phyloP scores from a whole-genome alignment of 306 rosid genomes.

The Ceratonia siliqua region DNA sequence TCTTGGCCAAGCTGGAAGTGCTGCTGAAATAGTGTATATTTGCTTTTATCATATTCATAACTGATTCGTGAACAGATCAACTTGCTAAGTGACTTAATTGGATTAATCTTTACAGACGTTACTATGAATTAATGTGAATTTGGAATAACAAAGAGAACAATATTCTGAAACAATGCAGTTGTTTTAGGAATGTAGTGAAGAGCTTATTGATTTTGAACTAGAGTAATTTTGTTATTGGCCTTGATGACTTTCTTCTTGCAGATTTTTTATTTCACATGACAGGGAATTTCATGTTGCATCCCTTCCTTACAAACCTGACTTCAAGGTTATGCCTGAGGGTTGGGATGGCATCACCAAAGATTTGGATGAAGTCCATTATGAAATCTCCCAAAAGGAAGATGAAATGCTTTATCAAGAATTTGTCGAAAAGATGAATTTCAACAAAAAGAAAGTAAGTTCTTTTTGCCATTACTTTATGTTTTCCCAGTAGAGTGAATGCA shows the following conservation, averaged over 20 bases:
- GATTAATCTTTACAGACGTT: not conserved
- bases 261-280: slow-evolving; percentile 85
- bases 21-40: not conserved
- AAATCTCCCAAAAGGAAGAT: slow-evolving; percentile 85
- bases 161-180: not conserved
- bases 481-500: slow-evolving; percentile 3
- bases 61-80: not conserved
- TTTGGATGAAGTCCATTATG: slow-evolving; percentile 90
- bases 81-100: not conserved
- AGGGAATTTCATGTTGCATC: slow-evolving; percentile 96
- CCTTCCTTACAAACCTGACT: slow-evolving; percentile 90
- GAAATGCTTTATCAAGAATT: slow-evolving; percentile 88
- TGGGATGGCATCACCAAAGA: slow-evolving; percentile 96
- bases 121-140: not conserved
- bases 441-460: slow-evolving; percentile 84
- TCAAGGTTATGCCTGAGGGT: slow-evolving; percentile 98
- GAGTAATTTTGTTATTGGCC: not conserved
- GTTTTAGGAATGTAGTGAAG: not conserved
- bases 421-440: slow-evolving; percentile 79
- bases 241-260: slow-evolving; percentile 36
- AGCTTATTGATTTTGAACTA: not conserved
- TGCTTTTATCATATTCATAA: not conserved
- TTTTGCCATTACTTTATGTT: not conserved
- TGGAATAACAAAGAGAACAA: not conserved
- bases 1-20: not conserved